Percentiles rank a stretch among this genome's conserved stretches.
phyloP scores from a whole-genome alignment of 73 alveolate genomes.

The Paramecium octaurelia region DNA sequence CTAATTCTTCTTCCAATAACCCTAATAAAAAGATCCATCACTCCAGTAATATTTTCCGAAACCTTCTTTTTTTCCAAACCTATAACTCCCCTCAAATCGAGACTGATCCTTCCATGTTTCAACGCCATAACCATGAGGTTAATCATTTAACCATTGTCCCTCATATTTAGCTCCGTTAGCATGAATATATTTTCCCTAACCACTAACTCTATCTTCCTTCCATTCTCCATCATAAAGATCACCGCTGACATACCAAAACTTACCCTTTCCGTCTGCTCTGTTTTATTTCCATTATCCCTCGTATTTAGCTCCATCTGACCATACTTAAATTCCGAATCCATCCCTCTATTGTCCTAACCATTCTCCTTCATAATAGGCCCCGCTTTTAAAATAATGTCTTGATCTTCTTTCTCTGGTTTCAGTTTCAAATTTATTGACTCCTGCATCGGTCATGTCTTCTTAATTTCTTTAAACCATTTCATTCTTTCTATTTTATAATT shows the following conservation, averaged over 20 bases:
- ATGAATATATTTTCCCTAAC: constrained; percentile 69
- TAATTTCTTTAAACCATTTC: not conserved
- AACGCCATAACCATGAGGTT: constrained; percentile 74
- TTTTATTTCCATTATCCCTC: constrained; percentile 74
- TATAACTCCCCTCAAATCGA: constrained; percentile 65
- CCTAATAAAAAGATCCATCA: constrained; percentile 78
- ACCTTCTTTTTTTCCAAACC: constrained; percentile 67
- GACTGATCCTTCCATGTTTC: constrained; percentile 71
- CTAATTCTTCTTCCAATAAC: constrained; percentile 76
- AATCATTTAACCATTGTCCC: constrained; percentile 75
- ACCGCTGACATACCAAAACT: constrained; percentile 76
- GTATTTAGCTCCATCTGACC: constrained; percentile 66
- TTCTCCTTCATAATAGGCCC: constrained; percentile 82
- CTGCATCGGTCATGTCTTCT: not conserved
- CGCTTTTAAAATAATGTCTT: constrained; percentile 68
- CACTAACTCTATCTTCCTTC: constrained; percentile 71
- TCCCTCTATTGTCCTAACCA: constrained; percentile 86
- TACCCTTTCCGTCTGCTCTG: constrained; percentile 83
- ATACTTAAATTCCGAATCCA: constrained; percentile 62
- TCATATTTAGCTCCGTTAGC: constrained; percentile 78
- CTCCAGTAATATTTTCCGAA: constrained; percentile 72
- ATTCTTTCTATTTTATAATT: not conserved
- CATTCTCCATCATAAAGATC: constrained; percentile 82
- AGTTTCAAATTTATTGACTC: not conserved
- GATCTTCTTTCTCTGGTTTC: constrained; percentile 66